Evolutionary conservation across 1,139 yeast genomes (phyloP).

Genomic region (Candida gigantensis): DNA sequence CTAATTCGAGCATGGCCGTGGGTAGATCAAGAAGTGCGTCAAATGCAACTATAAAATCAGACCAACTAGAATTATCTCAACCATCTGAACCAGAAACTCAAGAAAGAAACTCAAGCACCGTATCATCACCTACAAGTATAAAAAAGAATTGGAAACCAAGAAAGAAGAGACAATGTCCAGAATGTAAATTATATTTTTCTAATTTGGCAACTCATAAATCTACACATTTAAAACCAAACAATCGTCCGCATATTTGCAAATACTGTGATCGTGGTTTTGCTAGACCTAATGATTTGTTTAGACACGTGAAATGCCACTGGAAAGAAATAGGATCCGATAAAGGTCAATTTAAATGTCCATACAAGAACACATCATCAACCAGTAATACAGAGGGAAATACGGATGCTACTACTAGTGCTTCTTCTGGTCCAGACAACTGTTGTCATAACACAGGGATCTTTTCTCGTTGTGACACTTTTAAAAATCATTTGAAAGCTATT

Average conservation of each 20-base stretch:
- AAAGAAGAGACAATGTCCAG: constrained; percentile 82
- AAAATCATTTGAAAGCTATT: constrained; percentile 85
- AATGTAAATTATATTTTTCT: constrained; percentile 72
- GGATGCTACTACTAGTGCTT: not conserved
- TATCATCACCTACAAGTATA: constrained; percentile 11
- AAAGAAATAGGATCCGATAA: constrained; percentile 58
- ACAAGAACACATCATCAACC: constrained; percentile 27
- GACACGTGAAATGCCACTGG: constrained; percentile 86
- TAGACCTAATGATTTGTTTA: constrained; percentile 78
- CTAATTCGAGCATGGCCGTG: not conserved
- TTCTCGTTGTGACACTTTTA: constrained; percentile 86
- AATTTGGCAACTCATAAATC: constrained; percentile 86
- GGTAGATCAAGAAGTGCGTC: constrained; percentile 14
- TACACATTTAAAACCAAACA: constrained; percentile 72
- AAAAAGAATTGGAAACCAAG: constrained; percentile 49
- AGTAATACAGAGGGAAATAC: not conserved
- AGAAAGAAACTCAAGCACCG: constrained; percentile 4
- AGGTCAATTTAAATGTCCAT: constrained; percentile 51
- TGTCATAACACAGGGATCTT: constrained; percentile 86
- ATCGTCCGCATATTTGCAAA: constrained; percentile 76
- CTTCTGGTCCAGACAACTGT: constrained; percentile 34
- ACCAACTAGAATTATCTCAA: not conserved
- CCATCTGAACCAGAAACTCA: not conserved
- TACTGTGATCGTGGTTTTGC: constrained; percentile 85
- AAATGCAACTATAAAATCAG: constrained; percentile 10